Conservation (phyloP, 352 stramenopile species). For the Aphanomyces stellatus region DNA sequence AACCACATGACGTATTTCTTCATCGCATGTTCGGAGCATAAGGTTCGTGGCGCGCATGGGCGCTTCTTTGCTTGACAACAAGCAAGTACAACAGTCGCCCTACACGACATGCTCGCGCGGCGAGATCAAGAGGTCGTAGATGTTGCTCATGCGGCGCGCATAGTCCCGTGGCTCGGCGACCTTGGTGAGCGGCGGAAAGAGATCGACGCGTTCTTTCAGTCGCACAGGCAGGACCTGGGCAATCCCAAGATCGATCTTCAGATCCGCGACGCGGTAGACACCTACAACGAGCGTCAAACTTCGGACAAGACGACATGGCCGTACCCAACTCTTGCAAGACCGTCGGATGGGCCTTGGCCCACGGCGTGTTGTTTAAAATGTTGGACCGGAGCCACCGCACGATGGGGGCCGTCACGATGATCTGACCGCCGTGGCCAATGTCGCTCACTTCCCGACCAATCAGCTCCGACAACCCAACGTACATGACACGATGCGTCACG, state of each 20-base stretch:
- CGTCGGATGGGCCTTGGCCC: constrained; percentile 7
- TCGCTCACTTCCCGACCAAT: constrained; percentile 44
- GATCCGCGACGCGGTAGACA: constrained; percentile 12
- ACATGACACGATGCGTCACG: constrained; percentile 41
- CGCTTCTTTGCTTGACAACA: too few relatives aligned
- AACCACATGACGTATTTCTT: too few relatives aligned
- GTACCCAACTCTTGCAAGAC: background rate
- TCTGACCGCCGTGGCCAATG: constrained; percentile 39
- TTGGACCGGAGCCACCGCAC: constrained; percentile 29
- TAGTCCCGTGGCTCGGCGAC: background rate
- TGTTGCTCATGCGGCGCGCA: background rate
- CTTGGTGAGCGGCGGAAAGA: background rate
- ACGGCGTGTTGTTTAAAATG: constrained; percentile 21
- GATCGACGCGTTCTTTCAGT: background rate
- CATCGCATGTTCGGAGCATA: too few relatives aligned
- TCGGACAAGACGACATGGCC: background rate
- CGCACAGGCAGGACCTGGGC: constrained; percentile 5
- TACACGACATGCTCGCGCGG: background rate
- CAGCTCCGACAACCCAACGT: constrained; percentile 49
- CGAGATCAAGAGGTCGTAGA: constrained; percentile 15
- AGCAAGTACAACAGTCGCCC: too few relatives aligned
- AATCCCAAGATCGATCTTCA: constrained; percentile 20
- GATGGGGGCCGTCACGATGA: constrained; percentile 36
- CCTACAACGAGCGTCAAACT: constrained; percentile 12
- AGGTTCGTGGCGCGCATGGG: too few relatives aligned